A percentile compares a stretch with the other conserved stretches of the same genome.
Conservation (phyloP, 495 filamentous ascomycete species). For the Podospora comata region DNA sequence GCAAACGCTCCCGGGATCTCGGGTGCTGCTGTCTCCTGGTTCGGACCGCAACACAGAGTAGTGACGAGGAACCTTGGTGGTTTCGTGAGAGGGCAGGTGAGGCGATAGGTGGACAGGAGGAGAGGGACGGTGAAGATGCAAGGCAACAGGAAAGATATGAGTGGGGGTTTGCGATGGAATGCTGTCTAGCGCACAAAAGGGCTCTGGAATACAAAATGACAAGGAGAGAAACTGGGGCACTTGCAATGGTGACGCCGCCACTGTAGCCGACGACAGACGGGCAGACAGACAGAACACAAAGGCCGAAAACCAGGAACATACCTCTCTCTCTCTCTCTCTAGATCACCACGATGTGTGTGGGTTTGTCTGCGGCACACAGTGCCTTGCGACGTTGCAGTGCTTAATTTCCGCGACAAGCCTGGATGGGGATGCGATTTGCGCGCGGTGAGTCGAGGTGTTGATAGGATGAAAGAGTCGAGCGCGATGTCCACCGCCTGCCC, state of each 20-base stretch:
- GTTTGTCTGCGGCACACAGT: conserved; percentile 11
- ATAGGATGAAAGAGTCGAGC: conserved; percentile 9
- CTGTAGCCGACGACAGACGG: not conserved
- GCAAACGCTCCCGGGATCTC: conserved; percentile 9
- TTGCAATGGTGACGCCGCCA: conserved; percentile 4
- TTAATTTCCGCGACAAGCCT: conserved; percentile 31
- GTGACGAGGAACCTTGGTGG: not conserved
- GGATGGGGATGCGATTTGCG: conserved; percentile 12
- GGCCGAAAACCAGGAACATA: not conserved
- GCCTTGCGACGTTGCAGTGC: conserved; percentile 29
- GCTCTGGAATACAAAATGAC: conserved; percentile 1
- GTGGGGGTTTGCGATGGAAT: conserved; percentile 3
- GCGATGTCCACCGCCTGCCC: conserved; percentile 2
- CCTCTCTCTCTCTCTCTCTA: not conserved
- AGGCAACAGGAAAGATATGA: not conserved
- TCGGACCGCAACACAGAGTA: not conserved
- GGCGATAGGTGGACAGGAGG: not conserved
- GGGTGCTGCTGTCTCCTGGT: not conserved
- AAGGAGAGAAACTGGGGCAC: not conserved
- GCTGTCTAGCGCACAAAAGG: conserved; percentile 5
- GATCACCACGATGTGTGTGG: not conserved
- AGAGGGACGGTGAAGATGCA: not conserved
- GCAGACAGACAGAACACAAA: not conserved
- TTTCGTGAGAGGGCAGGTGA: not conserved
- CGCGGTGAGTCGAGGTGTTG: conserved; percentile 11